phyloP scores from a whole-genome alignment of 176 grass and related monocot genomes.

The Avena atlantica region DNA sequence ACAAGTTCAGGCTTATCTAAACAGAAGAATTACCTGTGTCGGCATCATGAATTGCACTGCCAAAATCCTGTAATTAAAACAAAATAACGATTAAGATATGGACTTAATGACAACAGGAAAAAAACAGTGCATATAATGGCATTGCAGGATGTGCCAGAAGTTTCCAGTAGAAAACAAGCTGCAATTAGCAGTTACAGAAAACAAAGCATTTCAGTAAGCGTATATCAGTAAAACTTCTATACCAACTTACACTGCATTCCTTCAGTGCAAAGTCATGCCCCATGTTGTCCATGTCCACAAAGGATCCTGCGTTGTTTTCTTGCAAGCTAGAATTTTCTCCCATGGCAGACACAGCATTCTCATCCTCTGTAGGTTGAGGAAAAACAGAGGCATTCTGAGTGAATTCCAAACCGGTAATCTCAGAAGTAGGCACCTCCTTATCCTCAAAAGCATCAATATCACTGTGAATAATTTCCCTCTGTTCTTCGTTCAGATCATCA shows the following conservation, averaged over 20 bases:
- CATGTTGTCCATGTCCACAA: slow-evolving; percentile 64
- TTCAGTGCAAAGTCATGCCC: slow-evolving; percentile 59
- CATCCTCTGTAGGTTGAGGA: slow-evolving; percentile 51
- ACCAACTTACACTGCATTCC: slow-evolving; percentile 83
- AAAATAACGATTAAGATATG: slow-evolving; percentile 26
- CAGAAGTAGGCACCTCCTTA: slow-evolving; percentile 57
- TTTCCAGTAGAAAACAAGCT: not conserved
- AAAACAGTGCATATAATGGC: slow-evolving; percentile 16
- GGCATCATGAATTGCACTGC: slow-evolving; percentile 72
- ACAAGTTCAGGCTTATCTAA: slow-evolving; percentile 1
- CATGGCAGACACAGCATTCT: slow-evolving; percentile 65
- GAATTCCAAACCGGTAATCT: slow-evolving; percentile 47
- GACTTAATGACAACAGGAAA: slow-evolving; percentile 12
- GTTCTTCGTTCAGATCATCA: slow-evolving; percentile 43
- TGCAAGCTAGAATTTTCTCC: slow-evolving; percentile 88
- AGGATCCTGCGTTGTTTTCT: slow-evolving; percentile 62
- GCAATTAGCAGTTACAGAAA: slow-evolving; percentile 30
- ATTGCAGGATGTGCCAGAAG: slow-evolving; percentile 13
- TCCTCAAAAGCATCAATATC: slow-evolving; percentile 43
- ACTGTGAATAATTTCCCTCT: slow-evolving; percentile 33
- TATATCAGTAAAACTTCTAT: not conserved
- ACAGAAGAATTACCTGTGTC: slow-evolving; percentile 78
- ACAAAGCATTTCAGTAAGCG: not conserved
- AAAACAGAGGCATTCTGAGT: slow-evolving; percentile 47
- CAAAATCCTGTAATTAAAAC: slow-evolving; percentile 82